phyloP scores from a whole-genome alignment of 768 basidiomycete species.

The Lyophyllum shimeji region DNA sequence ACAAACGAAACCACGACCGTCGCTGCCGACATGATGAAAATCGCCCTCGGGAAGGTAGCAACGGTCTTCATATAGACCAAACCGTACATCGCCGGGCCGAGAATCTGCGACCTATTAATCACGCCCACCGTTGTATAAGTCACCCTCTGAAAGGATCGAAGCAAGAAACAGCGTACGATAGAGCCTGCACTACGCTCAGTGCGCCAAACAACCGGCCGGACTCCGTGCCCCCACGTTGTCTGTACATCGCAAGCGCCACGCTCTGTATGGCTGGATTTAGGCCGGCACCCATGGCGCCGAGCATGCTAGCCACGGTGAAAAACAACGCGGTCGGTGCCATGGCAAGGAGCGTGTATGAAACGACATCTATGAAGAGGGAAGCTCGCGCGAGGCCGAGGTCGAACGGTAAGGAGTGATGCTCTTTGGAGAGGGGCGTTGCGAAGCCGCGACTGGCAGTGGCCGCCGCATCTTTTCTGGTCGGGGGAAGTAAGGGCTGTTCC shows the following conservation, averaged over 20 bases:
- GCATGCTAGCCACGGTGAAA: slow-evolving; percentile 51
- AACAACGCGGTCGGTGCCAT: slow-evolving; percentile 41
- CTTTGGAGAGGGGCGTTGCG: slow-evolving; percentile 1
- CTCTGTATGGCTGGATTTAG: slow-evolving; percentile 69
- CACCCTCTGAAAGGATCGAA: neutral
- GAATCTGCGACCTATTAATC: slow-evolving; percentile 54
- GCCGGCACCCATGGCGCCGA: slow-evolving; percentile 61
- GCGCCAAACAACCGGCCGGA: slow-evolving; percentile 80
- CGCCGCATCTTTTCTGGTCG: neutral
- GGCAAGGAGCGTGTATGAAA: slow-evolving; percentile 50
- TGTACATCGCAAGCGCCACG: slow-evolving; percentile 68
- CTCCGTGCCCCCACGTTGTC: slow-evolving; percentile 54
- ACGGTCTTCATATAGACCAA: slow-evolving; percentile 72
- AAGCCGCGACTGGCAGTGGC: neutral
- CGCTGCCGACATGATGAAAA: slow-evolving; percentile 59
- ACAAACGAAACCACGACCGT: slow-evolving; percentile 40
- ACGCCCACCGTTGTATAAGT: neutral
- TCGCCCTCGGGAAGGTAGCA: slow-evolving; percentile 61
- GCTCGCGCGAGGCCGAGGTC: slow-evolving; percentile 69
- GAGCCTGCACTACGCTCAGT: slow-evolving; percentile 68
- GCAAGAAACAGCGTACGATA: slow-evolving; percentile 40
- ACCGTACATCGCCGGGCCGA: slow-evolving; percentile 76
- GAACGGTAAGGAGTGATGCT: slow-evolving; percentile 48
- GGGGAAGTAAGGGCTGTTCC: slow-evolving; percentile 28
- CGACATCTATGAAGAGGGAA: slow-evolving; percentile 58